Percentiles rank a stretch among this genome's conserved stretches.
Conservation (phyloP, 2,329 filamentous ascomycete species). For the Cladosporium sp. region DNA sequence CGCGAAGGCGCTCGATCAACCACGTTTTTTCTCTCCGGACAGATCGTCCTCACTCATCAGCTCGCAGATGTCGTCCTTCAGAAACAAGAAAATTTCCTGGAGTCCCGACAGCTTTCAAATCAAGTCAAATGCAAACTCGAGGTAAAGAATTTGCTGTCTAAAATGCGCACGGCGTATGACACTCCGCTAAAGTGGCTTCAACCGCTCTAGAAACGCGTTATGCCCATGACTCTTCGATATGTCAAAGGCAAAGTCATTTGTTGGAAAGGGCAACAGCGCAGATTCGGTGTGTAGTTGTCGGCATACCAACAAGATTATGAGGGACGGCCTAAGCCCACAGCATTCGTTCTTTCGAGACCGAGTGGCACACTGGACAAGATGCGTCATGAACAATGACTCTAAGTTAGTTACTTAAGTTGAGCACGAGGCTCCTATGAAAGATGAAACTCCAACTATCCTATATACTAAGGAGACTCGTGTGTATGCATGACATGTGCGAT, state of each 20-base stretch:
- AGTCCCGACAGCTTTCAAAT: background rate
- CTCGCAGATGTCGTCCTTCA: background rate
- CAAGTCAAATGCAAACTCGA: background rate
- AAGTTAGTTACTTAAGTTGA: too few species aligned
- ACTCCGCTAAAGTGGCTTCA: background rate
- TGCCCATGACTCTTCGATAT: background rate
- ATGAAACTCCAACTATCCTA: too few species aligned
- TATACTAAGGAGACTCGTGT: background rate
- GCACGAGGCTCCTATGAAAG: too few species aligned
- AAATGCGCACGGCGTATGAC: background rate
- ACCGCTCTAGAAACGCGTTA: background rate
- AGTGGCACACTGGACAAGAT: too few species aligned
- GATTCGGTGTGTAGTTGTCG: background rate
- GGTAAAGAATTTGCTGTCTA: background rate
- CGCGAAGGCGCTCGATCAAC: background rate
- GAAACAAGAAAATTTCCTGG: background rate
- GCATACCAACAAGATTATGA: background rate
- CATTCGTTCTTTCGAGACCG: background rate
- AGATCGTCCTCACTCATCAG: background rate
- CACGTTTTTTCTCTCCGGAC: background rate
- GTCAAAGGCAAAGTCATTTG: background rate
- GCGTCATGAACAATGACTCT: too few species aligned
- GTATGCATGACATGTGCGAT: background rate
- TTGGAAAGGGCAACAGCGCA: background rate
- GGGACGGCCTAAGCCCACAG: background rate